Conservation (phyloP, 2,329 filamentous ascomycete species). For the Cladosporium velox region DNA sequence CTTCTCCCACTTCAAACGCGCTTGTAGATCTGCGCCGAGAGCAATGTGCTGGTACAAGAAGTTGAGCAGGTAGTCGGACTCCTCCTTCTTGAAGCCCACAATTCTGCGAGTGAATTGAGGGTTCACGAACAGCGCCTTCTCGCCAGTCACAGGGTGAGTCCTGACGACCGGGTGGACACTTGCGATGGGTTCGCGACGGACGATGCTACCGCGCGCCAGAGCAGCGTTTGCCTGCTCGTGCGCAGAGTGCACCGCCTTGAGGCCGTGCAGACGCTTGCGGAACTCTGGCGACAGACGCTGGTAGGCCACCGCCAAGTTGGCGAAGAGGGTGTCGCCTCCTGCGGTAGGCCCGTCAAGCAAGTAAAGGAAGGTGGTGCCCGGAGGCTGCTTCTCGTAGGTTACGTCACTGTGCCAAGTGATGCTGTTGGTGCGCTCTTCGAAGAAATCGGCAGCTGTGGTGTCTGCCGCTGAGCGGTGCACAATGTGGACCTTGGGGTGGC, state of each 20-base stretch:
- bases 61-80: conserved; percentile 74
- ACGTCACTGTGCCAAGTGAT: conserved; percentile 84
- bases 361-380: conserved; percentile 87
- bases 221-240: conserved; percentile 75
- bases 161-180: conserved; percentile 76
- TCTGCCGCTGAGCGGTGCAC: conserved; percentile 73
- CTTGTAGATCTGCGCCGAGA: conserved; percentile 70
- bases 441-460: conserved; percentile 61
- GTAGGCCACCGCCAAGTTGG: conserved; percentile 78
- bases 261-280: conserved; percentile 75
- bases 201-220: conserved; percentile 66
- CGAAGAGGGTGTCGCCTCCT: conserved; percentile 84
- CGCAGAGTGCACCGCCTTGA: conserved; percentile 79
- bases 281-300: conserved; percentile 76
- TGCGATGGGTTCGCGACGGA: conserved; percentile 72
- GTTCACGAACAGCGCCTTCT: conserved; percentile 83
- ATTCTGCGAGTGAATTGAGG: conserved; percentile 82
- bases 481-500: conserved; percentile 73
- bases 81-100: conserved; percentile 82
- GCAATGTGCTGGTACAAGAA: conserved; percentile 77
- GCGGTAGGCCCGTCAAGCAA: conserved; percentile 77
- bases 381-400: conserved; percentile 84
- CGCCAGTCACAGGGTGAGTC: conserved; percentile 76
- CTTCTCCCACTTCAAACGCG: conserved; percentile 73
- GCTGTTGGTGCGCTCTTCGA: conserved; percentile 71